phyloP scores from a whole-genome alignment of 2,329 filamentous ascomycete species.

The Amauroascus verrucosus region DNA sequence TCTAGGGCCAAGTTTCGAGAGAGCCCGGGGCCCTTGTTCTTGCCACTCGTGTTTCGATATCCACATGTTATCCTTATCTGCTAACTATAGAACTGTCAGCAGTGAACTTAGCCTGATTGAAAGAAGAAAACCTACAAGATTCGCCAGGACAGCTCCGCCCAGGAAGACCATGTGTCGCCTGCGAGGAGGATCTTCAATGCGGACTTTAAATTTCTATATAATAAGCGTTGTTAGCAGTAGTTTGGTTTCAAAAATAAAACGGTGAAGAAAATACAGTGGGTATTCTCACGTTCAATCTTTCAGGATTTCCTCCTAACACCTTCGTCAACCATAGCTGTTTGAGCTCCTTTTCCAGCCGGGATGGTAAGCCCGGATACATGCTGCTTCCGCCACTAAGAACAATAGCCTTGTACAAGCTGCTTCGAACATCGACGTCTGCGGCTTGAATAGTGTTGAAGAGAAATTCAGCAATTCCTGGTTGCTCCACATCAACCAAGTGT shows the following conservation, averaged over 20 bases:
- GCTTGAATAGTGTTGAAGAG: conserved; percentile 98
- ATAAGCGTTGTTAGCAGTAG: background rate
- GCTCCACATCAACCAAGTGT: conserved; percentile 93
- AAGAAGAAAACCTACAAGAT: conserved; percentile 54
- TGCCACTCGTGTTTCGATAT: conserved; percentile 95
- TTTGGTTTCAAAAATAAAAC: background rate
- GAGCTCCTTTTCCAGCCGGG: conserved; percentile 90
- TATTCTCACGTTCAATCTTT: conserved; percentile 59
- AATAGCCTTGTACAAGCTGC: conserved; percentile 91
- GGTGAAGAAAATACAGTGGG: background rate
- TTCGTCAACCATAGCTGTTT: conserved; percentile 97
- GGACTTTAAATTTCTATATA: conserved; percentile 87
- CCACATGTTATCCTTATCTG: conserved; percentile 99
- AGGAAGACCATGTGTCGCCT: conserved; percentile 99
- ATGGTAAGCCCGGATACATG: conserved; percentile 97
- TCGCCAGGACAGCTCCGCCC: conserved; percentile 88
- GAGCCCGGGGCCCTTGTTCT: conserved; percentile 70
- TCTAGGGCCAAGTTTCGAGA: conserved; percentile 90
- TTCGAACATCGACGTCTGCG: conserved; percentile 88
- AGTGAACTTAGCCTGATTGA: background rate
- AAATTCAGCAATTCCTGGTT: conserved; percentile 92
- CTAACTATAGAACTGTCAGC: conserved; percentile 50
- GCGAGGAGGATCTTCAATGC: conserved; percentile 94
- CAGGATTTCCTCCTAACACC: conserved; percentile 81
- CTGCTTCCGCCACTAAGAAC: conserved; percentile 92